Base-by-base conservation (phyloP, 352 stramenopile species). In the Globisporangium acanthophoron region DNA sequence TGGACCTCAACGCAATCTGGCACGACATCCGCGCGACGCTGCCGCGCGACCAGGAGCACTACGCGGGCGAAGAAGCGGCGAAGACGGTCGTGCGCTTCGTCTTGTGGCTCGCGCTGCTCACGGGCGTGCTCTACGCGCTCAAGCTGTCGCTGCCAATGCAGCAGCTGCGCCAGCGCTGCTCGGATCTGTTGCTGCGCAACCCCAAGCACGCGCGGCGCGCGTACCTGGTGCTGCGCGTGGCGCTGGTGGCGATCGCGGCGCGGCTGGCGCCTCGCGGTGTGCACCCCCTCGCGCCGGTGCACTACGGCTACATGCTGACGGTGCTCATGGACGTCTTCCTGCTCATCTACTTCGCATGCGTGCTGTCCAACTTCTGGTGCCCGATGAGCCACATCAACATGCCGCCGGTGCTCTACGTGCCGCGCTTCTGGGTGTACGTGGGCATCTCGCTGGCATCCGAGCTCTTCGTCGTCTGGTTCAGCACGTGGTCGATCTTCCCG, bases 1-100 rank as follows among this genome's bases (percentile, higher is more conserved):
- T 92, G 73, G 80, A 94, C 64, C 71, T 94, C 24, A 80, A 94
- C 65, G 72, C 67, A 4, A 76, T 92, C 44, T 94, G 85, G 85
- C 85, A 94, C 66, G 82, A 94, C 56, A 90, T 94, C 57, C 85
- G 85, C 52, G 81, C 71, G 54, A 90, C 80, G 29, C 44, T 94
- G 18, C 85, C 81, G 29, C 67, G 73, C 3, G 75, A 68, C 18
- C 80, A 92, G 56, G 85, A 94, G 61, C 61, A 61, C 9, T 94
- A 90, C 56, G 85, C 70, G 41, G 65, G 74, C 20, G 77, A 92
- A 53, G 80, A 91, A 56, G 81, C 82, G 0, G 59, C 73, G 8
- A 87, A 88, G 67, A 92, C 85, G 21, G 52, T 92, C 41, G 44
- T 76, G 43, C 54, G 66, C 0, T 91, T 92, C 50, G 74, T 82